Base-by-base conservation (phyloP, 345 rosid genomes). In the Boechera divaricarpa region DNA sequence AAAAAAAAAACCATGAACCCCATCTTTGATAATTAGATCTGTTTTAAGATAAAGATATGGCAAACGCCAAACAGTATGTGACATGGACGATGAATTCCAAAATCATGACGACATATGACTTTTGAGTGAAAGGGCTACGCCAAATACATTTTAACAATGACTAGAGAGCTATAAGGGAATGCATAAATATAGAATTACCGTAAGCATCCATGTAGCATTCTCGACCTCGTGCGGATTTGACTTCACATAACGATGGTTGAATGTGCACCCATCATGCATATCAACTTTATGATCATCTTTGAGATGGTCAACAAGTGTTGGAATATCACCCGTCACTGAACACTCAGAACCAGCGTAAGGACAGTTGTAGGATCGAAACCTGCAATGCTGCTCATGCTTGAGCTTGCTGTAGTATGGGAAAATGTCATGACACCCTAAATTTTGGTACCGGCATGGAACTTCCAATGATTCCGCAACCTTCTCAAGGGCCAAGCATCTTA, bases 161-260 rank as follows among this genome's bases (percentile, higher is more conserved):
- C 18, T 33, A 35, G 18, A 49, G 12, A 48, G 70, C 41, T 42
- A 58, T 10, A 70, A 71, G 10, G 0, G 10, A 70, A 48, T 15
- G 51, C 16, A 48, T 48, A 35, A 36, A 4, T 49, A 28, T 45
- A 51, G 53, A 69, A 85, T 88, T 84, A 94, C 98, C 47, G 98
- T 94, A 69, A 91, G 81, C 98, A 90, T 94, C 95, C 98, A 91
- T 45, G 96, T 94, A 62, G 98, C 98, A 63, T 94, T 91, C 76
- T 91, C 97, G n/a, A 91, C 90, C 80, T 90, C 98, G 2, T 77
- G 87, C 4, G 98, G 91, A 81, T 89, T 87, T 61, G 97, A 82
- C 72, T 94, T 91, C 15, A 91, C 96, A 78, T 94, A 94, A 77
- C 94, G 84, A 77, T 94, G 96, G 78, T 90, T 91, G 83, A 91